phyloP scores from a whole-genome alignment of 257 asterid genomes.

The Forsythia suspensa region DNA sequence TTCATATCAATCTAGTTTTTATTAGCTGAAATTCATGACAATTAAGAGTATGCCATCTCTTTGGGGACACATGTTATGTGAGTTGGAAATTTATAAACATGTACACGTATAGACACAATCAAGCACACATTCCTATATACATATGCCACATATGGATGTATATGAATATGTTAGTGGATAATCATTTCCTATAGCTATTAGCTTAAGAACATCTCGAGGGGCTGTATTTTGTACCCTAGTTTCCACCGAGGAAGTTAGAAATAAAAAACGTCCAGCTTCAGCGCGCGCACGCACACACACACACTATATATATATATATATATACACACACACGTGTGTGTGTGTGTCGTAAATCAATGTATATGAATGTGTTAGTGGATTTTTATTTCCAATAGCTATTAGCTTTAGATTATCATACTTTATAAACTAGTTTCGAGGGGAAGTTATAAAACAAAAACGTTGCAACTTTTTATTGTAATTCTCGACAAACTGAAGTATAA shows the following conservation, averaged over 20 bases:
- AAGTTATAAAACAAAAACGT: not conserved
- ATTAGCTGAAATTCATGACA: not conserved
- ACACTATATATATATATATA: too few relatives aligned
- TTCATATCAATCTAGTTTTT: too few relatives aligned
- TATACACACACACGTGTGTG: not conserved
- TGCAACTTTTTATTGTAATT: not conserved
- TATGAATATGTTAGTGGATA: not conserved
- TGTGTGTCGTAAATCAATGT: not conserved
- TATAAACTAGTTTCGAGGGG: not conserved
- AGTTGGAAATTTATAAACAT: not conserved
- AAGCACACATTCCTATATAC: not conserved
- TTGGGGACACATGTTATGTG: too few relatives aligned
- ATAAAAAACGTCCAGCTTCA: not conserved
- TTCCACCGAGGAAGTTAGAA: not conserved
- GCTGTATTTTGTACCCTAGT: not conserved
- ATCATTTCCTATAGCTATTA: not conserved
- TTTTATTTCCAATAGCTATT: not conserved
- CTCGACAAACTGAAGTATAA: not conserved
- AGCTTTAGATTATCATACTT: too few relatives aligned
- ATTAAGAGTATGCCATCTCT: not conserved
- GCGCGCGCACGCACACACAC: not conserved
- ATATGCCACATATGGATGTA: not conserved
- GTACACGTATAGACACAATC: not conserved
- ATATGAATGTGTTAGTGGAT: not conserved
- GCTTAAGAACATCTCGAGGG: not conserved